These are phyloP conservation scores for Gomphus bonarii DNA, from an alignment of 1,284 basidiomycete species.

Conservation along the genomic window DNA sequence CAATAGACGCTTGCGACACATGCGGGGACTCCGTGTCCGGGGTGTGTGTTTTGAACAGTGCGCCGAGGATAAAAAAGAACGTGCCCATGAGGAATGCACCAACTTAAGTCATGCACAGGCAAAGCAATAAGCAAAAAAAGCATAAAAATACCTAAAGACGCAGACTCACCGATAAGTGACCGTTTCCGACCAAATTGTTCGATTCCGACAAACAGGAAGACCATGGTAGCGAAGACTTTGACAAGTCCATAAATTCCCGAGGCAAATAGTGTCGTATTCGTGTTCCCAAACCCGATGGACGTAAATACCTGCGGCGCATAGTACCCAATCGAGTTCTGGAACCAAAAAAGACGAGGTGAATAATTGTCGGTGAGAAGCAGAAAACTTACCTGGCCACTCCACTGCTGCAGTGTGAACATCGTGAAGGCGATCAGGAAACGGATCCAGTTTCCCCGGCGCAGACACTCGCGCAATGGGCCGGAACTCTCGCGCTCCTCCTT, in stretches of 20 bases:
- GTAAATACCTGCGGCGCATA: constrained; percentile 38
- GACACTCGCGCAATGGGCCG: constrained; percentile 17
- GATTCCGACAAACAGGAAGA: constrained; percentile 32
- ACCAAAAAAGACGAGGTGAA: constrained; percentile 33
- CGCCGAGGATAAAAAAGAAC: constrained; percentile 9
- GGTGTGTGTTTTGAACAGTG: not conserved
- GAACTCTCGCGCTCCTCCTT: constrained; percentile 30
- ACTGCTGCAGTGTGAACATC: constrained; percentile 56
- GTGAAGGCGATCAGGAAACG: constrained; percentile 59
- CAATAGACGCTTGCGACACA: constrained; percentile 6
- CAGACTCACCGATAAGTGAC: constrained; percentile 26
- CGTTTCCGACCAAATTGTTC: constrained; percentile 35
- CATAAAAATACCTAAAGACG: not conserved
- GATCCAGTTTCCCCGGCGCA: constrained; percentile 31
- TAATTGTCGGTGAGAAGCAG: constrained; percentile 18
- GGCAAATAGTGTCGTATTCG: constrained; percentile 41
- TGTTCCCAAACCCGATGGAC: constrained; percentile 43
- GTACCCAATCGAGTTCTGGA: constrained; percentile 52
- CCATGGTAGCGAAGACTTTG: constrained; percentile 36
- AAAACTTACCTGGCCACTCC: constrained; percentile 35
- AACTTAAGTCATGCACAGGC: not conserved
- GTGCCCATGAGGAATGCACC: constrained; percentile 6
- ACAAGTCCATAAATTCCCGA: constrained; percentile 55
- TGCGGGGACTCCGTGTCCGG: not conserved
- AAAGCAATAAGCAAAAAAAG: not conserved